phyloP scores from a whole-genome alignment of 2,329 filamentous ascomycete species.

The Lasiodiplodia theobromae region DNA sequence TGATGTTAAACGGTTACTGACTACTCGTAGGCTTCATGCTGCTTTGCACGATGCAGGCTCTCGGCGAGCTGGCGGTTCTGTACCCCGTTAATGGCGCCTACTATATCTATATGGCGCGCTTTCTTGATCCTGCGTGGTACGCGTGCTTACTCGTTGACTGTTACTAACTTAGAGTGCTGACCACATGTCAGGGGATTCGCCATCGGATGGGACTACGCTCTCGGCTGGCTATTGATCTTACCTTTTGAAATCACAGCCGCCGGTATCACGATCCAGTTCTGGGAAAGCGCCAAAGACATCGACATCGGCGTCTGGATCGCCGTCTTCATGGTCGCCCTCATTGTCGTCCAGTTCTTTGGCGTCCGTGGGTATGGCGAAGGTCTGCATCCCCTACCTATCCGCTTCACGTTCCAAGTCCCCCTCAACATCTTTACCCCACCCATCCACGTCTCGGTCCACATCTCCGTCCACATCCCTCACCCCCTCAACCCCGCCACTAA shows the following conservation, averaged over 20 bases:
- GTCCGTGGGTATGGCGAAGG: slow-evolving; percentile 51
- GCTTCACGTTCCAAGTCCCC: rapidly evolving
- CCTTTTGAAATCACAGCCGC: slow-evolving; percentile 48
- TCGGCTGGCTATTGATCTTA: slow-evolving; percentile 78
- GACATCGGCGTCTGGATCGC: slow-evolving; percentile 47
- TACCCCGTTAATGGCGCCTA: slow-evolving; percentile 94
- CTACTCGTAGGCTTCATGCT: slow-evolving; percentile 77
- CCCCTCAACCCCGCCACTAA: no score
- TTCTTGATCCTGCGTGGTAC: slow-evolving; percentile 86
- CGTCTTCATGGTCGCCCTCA: slow-evolving; percentile 47
- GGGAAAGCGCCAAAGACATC: slow-evolving; percentile 37
- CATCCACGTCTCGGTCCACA: no score
- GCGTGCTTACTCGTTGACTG: slow-evolving; percentile 46
- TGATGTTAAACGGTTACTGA: background rate
- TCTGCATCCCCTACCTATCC: background rate
- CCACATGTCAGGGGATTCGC: slow-evolving; percentile 70
- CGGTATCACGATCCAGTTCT: slow-evolving; percentile 48
- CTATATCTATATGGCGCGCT: slow-evolving; percentile 89
- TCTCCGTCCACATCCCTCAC: no score
- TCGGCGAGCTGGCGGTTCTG: slow-evolving; percentile 89
- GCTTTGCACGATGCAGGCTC: slow-evolving; percentile 87
- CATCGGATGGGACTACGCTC: slow-evolving; percentile 93
- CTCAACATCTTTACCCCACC: no score
- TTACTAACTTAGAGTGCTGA: slow-evolving; percentile 38
- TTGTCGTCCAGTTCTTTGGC: slow-evolving; percentile 48